Base-by-base conservation (phyloP, 2,329 filamentous ascomycete species). In the Aspergillus sp. region DNA sequence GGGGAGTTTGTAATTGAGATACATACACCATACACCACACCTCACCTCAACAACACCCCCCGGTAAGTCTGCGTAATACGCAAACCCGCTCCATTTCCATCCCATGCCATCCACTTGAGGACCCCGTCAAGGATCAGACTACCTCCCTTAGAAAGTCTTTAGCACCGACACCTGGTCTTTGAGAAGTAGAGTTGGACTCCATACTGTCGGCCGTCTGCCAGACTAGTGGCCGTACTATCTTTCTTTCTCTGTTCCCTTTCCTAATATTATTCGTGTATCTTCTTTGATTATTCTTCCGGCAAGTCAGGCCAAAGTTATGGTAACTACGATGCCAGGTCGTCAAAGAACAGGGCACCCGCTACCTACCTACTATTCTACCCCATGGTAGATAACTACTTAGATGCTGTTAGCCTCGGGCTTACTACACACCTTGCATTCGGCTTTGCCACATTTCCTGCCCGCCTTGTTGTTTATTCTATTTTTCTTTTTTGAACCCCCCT, bases 211-310 rank as follows among this genome's bases (percentile, higher is more conserved):
- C 42, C 42, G 54, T 57, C 56, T 23, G 54, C 36, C 39, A 38
- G 55, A 64, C 64, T 66, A 63, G 64, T 63, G 60, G 57, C 48
- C 27, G 62, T 57, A 59, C 59, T 62, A 66, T 64, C 56, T 49
- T 61, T 55, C 49, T 53, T 52, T 50, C 50, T 63, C 11, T 58
- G 52, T 53, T 50, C 54, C 53, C 53, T 63, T 60, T 60, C 58
- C 64, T 65, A 63, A 57, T 64, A 55, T 63, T 63, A 62, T 62
- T 62, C 59, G 52, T 61, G 39, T 52, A 38, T 53, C 54, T 32
- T 25, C 42, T 49, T 51, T 59, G 25, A 59, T 54, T 58, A 61
- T 61, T 61, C 30, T 62, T 54, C 58, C 62, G 54, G 57, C 49
- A 61, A 58, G 41, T 50, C 25, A 54, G 49, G 42, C 25, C 59